Evolutionary conservation across 78 protist genomes (phyloP).

Genomic region (Guillardia theta): DNA sequence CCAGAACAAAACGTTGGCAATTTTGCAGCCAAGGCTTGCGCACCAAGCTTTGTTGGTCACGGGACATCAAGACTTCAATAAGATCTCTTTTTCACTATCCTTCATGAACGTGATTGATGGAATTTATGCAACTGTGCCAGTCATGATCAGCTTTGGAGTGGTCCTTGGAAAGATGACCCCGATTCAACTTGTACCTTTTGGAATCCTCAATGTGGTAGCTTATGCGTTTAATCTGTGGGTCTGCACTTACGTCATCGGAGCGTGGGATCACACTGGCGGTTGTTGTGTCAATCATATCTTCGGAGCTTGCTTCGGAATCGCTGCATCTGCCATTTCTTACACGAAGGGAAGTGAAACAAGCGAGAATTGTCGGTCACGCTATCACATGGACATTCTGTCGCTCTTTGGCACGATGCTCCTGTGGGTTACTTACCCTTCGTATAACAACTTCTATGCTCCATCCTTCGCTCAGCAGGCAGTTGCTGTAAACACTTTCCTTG

Average conservation of each 20-base stretch:
- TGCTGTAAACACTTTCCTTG: neutral
- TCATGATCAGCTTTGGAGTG: neutral
- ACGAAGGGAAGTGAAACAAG: neutral
- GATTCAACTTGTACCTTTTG: neutral
- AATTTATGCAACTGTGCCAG: neutral
- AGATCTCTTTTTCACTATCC: neutral
- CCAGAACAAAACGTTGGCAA: neutral
- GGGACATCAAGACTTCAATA: neutral
- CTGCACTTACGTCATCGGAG: conserved; percentile 33
- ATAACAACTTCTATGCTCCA: neutral
- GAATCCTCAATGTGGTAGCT: neutral
- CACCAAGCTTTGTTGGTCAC: neutral
- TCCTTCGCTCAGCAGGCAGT: neutral
- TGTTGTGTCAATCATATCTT: neutral
- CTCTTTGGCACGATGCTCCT: conserved; percentile 2
- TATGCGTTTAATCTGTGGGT: conserved; percentile 18
- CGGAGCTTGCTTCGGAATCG: neutral
- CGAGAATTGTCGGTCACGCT: neutral
- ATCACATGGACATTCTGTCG: neutral
- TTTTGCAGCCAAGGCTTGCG: neutral
- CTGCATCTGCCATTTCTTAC: neutral
- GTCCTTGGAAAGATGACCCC: conserved; percentile 8
- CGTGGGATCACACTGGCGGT: conserved; percentile 34
- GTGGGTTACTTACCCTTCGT: neutral
- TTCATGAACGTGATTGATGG: neutral